Base-by-base conservation (phyloP, 2,329 filamentous ascomycete genomes). In the Diaporthe destruens region DNA sequence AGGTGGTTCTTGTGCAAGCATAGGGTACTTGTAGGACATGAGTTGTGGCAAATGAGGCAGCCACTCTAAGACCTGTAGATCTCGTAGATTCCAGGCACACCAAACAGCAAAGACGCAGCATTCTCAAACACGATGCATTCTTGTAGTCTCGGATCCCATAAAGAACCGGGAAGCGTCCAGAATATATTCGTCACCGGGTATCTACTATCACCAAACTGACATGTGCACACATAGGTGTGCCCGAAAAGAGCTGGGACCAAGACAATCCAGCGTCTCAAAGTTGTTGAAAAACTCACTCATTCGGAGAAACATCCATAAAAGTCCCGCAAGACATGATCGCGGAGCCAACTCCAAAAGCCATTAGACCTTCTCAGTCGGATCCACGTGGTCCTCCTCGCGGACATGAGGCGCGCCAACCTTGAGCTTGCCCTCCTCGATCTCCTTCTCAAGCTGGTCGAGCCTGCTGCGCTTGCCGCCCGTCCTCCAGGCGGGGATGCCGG, bases 401-500 rank as follows among this genome's bases (percentile, higher is more conserved):
- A 3, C 16, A 53, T 69, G 55, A 3, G 25, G 6, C 39, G 14
- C n/a, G 34, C 34, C 53, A n/a, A 85, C 79, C 78, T 84, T 85
- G 55, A 85, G 54, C 36, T 84, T 81, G 1, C 85, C 85, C 34
- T 79, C 78, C 77, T 87, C 85, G 71, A 89, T 88, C 72, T 87
- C 84, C 57, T 79, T 81, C 76, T 85, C 79, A 7, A 89, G 75
- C 53, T 82, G 77, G 55, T 89, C 86, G 39, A 89, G 81, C 32
- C 85, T 80, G 51, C 84, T 86, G 6, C 83, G 84, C 67, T 80
- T 79, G 3, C 61, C 61, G 44, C 77, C 79, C 7, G 81, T 84
- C 80, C 85, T 87, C 90, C 91, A 92, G 4, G 90, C 88, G 1
- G 87, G 87, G 1, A 85, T 79, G 0, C 87, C 88, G 9, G 86